These are phyloP conservation scores for Prunus persica DNA, from an alignment of 306 rosid genomes.

Conservation along the genomic window Prunus_persica_NCBIv2 NC_034010.1:26519501-26520000, in stretches of 20 bases:
- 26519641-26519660: slow-evolving; percentile 88
- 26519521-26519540: not conserved
- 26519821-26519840: not conserved
- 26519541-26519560: not conserved
- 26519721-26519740: slow-evolving; percentile 72
- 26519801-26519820: slow-evolving; percentile 61
- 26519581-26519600: slow-evolving; percentile 27
- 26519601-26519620: slow-evolving; percentile 82
- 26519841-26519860: not conserved
- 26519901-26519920: slow-evolving; percentile 1
- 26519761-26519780: slow-evolving; percentile 64
- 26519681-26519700: slow-evolving; percentile 55
- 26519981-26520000: slow-evolving; percentile 61
- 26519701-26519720: slow-evolving; percentile 75
- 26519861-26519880: not conserved
- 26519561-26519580: slow-evolving; percentile 24
- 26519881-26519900: not conserved
- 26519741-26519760: slow-evolving; percentile 72
- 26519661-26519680: slow-evolving; percentile 61
- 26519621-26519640: slow-evolving; percentile 86
- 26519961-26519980: slow-evolving; percentile 45
- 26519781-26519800: slow-evolving; percentile 66
- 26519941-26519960: slow-evolving; percentile 65
- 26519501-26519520: not conserved
- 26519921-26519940: not conserved